Conservation (phyloP, 768 basidiomycete species). For the Tulasnella sp. region DNA sequence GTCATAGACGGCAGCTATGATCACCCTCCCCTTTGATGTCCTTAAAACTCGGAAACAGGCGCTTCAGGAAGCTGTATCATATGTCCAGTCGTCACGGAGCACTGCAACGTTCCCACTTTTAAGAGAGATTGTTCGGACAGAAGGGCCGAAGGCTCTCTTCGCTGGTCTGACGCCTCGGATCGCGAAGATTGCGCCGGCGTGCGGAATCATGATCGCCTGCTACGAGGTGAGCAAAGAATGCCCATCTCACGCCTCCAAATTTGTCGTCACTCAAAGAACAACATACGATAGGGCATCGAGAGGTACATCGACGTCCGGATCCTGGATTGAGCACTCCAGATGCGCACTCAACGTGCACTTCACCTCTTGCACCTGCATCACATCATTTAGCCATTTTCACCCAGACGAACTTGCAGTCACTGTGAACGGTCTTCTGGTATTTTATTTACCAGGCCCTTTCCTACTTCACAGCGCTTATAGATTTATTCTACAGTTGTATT, state of each 20-base stretch:
- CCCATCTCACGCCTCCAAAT: not conserved
- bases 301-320: constrained; percentile 7
- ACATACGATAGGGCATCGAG: constrained; percentile 3
- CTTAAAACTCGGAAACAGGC: constrained; percentile 85
- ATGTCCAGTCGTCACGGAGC: constrained; percentile 25
- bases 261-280: not conserved
- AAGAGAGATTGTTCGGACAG: constrained; percentile 57
- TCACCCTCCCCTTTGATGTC: constrained; percentile 95
- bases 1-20: constrained; percentile 49
- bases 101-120: constrained; percentile 54
- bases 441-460: too few relatives aligned
- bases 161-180: constrained; percentile 79
- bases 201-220: constrained; percentile 95
- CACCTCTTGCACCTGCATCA: too few relatives aligned
- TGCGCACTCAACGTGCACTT: too few relatives aligned
- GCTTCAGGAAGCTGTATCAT: constrained; percentile 28
- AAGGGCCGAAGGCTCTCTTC: constrained; percentile 69
- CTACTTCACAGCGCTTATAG: too few relatives aligned
- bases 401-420: too few relatives aligned
- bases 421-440: too few relatives aligned
- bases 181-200: constrained; percentile 93
- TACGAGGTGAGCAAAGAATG: constrained; percentile 53
- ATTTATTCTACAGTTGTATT: too few relatives aligned
- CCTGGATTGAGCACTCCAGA: not conserved
- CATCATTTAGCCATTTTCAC: too few relatives aligned